A percentile compares a stretch with the other conserved stretches of the same genome.
Conservation (phyloP, 1,284 basidiomycete genomes). For the Heterobasidion irregulare region DNA sequence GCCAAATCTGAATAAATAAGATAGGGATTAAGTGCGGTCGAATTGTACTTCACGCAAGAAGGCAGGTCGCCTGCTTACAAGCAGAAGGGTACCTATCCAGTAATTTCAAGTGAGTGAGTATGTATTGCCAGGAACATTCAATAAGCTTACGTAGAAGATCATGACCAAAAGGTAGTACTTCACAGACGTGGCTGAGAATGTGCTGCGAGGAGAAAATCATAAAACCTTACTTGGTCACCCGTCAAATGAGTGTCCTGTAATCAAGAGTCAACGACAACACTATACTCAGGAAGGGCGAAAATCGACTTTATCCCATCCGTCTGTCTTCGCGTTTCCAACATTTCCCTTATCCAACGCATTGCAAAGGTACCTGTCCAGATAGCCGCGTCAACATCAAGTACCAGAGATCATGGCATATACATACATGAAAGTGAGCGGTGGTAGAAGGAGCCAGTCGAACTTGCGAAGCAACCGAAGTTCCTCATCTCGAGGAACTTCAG, state of each 20-base stretch:
- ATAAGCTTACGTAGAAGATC: constrained; percentile 2
- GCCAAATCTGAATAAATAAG: neutral
- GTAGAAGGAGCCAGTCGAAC: constrained; percentile 3
- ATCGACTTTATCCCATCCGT: constrained; percentile 33
- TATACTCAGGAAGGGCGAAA: neutral
- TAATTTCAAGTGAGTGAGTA: neutral
- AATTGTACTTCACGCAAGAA: neutral
- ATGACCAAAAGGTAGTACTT: constrained; percentile 36
- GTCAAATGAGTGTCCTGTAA: neutral
- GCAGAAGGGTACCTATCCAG: constrained; percentile 1
- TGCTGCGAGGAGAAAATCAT: neutral
- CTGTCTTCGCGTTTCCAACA: constrained; percentile 47
- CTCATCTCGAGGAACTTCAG: constrained; percentile 20
- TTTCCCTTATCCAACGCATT: constrained; percentile 49
- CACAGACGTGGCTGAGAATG: neutral
- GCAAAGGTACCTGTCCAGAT: constrained; percentile 31
- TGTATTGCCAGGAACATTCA: no score
- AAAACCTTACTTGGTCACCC: neutral
- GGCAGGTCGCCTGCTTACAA: neutral
- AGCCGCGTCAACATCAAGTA: neutral
- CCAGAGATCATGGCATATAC: neutral
- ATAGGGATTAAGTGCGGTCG: no score
- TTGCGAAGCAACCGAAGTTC: constrained; percentile 16
- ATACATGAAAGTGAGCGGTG: constrained; percentile 1
- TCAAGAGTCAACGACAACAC: constrained; percentile 3